Evolutionary conservation across 352 stramenopile species (phyloP).

Genomic region (Phytophthora macrochlamydospora): DNA sequence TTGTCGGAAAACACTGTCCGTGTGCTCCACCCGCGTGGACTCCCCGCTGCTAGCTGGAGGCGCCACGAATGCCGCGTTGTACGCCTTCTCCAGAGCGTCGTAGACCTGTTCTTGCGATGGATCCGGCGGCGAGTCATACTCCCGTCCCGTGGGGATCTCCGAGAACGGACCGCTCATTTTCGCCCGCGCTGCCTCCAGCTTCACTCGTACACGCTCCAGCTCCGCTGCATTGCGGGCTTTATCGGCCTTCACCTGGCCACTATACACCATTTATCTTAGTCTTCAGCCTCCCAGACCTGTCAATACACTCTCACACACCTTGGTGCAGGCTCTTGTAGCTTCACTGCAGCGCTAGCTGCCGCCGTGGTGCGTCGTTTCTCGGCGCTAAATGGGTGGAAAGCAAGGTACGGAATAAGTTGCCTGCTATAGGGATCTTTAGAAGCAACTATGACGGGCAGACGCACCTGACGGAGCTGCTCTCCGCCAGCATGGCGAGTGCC

Average conservation of each 20-base stretch:
- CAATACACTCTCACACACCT: background rate
- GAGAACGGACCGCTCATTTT: conserved; percentile 28
- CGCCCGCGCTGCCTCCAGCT: conserved; percentile 45
- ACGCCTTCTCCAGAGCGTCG: conserved; percentile 66
- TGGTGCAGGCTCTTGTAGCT: background rate
- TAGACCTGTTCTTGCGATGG: conserved; percentile 39
- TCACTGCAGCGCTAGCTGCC: background rate
- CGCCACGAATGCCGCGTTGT: conserved; percentile 54
- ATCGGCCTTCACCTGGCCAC: background rate
- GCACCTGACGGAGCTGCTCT: conserved; percentile 25
- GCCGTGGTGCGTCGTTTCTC: conserved; percentile 6
- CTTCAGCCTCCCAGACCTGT: background rate
- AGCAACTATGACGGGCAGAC: background rate
- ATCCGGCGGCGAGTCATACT: conserved; percentile 59
- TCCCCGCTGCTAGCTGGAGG: conserved; percentile 7
- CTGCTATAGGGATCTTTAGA: background rate
- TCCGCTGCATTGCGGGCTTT: conserved; percentile 19
- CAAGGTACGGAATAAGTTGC: background rate
- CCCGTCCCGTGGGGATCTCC: conserved; percentile 53
- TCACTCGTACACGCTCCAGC: conserved; percentile 42
- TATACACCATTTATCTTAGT: too few relatives aligned
- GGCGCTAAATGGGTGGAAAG: conserved; percentile 1
- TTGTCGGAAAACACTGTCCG: background rate
- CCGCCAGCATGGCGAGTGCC: conserved; percentile 13
- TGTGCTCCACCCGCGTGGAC: background rate